Conservation (phyloP, 2,329 filamentous ascomycete species). For the Eutypa lata region DNA sequence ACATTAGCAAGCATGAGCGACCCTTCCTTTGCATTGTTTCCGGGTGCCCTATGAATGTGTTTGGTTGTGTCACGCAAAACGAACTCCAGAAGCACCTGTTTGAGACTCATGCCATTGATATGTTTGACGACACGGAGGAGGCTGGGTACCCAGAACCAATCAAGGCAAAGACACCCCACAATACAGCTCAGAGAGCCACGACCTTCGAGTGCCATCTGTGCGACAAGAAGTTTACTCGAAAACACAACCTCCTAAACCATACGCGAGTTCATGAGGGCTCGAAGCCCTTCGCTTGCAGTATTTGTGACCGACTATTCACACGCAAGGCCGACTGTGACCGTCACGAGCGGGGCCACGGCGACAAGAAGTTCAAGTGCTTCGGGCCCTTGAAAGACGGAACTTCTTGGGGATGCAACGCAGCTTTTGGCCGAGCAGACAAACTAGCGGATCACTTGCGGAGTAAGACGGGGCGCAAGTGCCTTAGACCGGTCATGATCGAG, state of each 20-base stretch:
- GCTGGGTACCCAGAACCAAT: slow-evolving; percentile 15
- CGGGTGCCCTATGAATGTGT: slow-evolving; percentile 28
- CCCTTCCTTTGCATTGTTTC: slow-evolving; percentile 31
- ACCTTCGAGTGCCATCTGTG: slow-evolving; percentile 13
- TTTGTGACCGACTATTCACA: slow-evolving; percentile 14
- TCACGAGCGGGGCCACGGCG: slow-evolving; percentile 15
- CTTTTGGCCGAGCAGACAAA: slow-evolving; percentile 18
- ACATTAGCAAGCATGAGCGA: slow-evolving; percentile 32
- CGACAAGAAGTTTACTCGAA: slow-evolving; percentile 17
- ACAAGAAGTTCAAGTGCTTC: slow-evolving; percentile 16
- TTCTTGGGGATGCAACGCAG: slow-evolving; percentile 19
- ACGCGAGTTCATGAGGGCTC: slow-evolving; percentile 13
- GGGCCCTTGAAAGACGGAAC: slow-evolving; percentile 16
- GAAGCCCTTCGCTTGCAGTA: slow-evolving; percentile 15
- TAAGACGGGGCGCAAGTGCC: slow-evolving; percentile 16
- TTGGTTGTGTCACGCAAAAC: slow-evolving; percentile 31
- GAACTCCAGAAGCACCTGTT: slow-evolving; percentile 31
- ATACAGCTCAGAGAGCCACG: slow-evolving; percentile 3
- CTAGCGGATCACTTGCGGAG: slow-evolving; percentile 16
- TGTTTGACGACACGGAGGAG: slow-evolving; percentile 8
- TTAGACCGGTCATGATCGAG: slow-evolving; percentile 11
- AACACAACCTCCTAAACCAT: slow-evolving; percentile 17
- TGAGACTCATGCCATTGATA: slow-evolving; percentile 16
- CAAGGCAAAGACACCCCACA: slow-evolving; percentile 1
- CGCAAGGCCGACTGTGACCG: slow-evolving; percentile 13